Evolutionary conservation across 306 rosid species (phyloP), one percentile per base, ranked within the genome.

Genomic region (Vachellia collinsii): DNA sequence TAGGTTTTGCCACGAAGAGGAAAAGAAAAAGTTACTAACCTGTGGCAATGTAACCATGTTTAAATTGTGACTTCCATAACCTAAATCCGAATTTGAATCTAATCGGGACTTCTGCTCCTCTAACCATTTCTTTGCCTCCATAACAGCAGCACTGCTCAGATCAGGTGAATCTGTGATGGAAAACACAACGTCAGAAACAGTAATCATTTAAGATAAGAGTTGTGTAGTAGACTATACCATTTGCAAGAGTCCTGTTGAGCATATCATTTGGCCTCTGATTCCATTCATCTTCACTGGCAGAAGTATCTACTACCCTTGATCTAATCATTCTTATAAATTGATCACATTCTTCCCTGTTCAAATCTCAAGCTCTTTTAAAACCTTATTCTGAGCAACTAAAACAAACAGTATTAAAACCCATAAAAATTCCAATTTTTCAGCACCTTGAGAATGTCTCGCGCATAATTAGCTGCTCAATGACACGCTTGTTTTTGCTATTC

Each of bases 361-460:
- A 86, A 81, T 66, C 70, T 13, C 22, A 83, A 64, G 39, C 70
- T 80, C 16, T 44, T 25, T 83, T 50, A 80, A 68, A 78, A 83
- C 51, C 68, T 77, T 78, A 74, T 62, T 76, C 22, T 10, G 13
- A 61, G 83, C 25, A 70, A 68, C 82, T 59, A 53, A 76, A 70
- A 76, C 37, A 78, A 51, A 81, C 42, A 37, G 67, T 58, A 62
- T 39, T 64, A 23, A 77, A 83, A 81, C 14, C 65, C 72, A 77
- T 76, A 56, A 16, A 76, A 65, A 70, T 54, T 44, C 63, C 23
- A 76, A 48, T 16, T 50, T 48, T 72, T 72, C 17, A 39, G 72
- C 84, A 96, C 99, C 99, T 92, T 8, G 97, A 89, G 90, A 93
- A 96, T 71, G 93, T 89, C 86, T 92, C 97, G 80, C 85, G 88